Evolutionary conservation across 768 basidiomycete species (phyloP), one percentile per base, ranked within the genome.

Genomic region (Leccinum olivaceopallidum): DNA sequence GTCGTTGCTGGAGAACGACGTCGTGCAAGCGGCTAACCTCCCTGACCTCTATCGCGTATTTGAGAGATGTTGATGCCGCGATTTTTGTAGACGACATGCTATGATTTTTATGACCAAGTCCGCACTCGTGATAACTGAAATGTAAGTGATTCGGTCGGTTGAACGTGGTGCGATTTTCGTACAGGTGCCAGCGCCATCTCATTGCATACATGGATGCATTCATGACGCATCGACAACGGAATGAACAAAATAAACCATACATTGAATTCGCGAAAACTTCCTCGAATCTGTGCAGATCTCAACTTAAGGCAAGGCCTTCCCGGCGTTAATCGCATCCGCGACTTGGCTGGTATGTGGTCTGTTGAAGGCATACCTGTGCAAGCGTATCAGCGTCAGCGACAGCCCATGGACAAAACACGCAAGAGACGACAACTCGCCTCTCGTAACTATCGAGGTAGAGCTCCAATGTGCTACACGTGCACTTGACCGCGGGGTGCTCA

Each of bases 31-130:
- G 20, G 95, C 97, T 10, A 90, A 85, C 72, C 75, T 98, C 48
- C 94, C 94, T 2, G 94, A 95, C 63, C 77, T 99, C 56, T 99
- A 97, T 73, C 88, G 90, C 63, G 91, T 98, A 0, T 99, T 98
- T 68, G 95, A 98, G 76, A 77, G 95, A 63, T 98, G 95, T 70
- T 98, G 71, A 79, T 50, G 42, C 42, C n/a, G 2, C 9, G 39
- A 44, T 20, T n/a, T 44, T 44, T 14, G n/a, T 9, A 8, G n/a
- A 18, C 28, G 22, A 37, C 8, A 5, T 14, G 30, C 26, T 16
- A 44, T 2, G 10, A 44, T 44, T 44, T 14, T 53, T 42, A 30
- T 49, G 2, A 47, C 28, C 37, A 56, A 58, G 36, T n/a, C n/a
- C 5, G 20, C 48, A 4, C 26, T 14, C 42, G 36, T 48, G 24